Evolutionary conservation across 2,329 filamentous ascomycete genomes (phyloP).

Genomic region (Sclerotinia minor): DNA sequence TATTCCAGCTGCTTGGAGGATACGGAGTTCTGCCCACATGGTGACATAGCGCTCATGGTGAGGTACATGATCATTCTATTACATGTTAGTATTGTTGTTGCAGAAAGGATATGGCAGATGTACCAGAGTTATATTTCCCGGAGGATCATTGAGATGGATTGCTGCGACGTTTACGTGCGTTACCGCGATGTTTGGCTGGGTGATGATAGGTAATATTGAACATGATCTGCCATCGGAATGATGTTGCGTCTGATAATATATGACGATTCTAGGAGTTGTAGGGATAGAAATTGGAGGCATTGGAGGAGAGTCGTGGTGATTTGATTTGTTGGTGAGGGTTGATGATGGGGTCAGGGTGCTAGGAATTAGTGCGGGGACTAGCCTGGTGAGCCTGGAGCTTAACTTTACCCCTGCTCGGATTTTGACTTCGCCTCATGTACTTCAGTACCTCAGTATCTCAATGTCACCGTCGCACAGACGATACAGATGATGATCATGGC

Average conservation of each 20-base stretch:
- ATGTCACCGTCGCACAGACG: neutral
- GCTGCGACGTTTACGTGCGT: slow-evolving; percentile 88
- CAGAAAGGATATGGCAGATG: slow-evolving; percentile 69
- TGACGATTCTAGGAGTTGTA: slow-evolving; percentile 45
- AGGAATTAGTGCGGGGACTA: slow-evolving; percentile 3
- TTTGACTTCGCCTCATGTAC: neutral
- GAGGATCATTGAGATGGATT: slow-evolving; percentile 73
- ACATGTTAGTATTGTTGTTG: slow-evolving; percentile 57
- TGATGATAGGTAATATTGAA: slow-evolving; percentile 56
- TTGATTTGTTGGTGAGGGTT: slow-evolving; percentile 12
- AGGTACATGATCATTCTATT: slow-evolving; percentile 75
- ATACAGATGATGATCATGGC: neutral
- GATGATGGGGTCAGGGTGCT: slow-evolving; percentile 4
- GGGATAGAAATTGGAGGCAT: slow-evolving; percentile 40
- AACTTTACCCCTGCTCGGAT: neutral
- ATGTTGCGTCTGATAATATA: slow-evolving; percentile 68
- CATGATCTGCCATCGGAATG: slow-evolving; percentile 53
- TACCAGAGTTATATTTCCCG: slow-evolving; percentile 47
- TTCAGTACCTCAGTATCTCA: neutral
- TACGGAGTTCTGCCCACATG: slow-evolving; percentile 75
- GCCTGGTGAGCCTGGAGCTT: neutral
- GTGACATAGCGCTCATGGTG: slow-evolving; percentile 65
- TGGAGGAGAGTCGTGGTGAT: slow-evolving; percentile 4
- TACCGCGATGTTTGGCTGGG: slow-evolving; percentile 55
- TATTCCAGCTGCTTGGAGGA: slow-evolving; percentile 71